Conservation (phyloP, 2,329 filamentous ascomycete genomes). For the Moelleriella libera region DNA sequence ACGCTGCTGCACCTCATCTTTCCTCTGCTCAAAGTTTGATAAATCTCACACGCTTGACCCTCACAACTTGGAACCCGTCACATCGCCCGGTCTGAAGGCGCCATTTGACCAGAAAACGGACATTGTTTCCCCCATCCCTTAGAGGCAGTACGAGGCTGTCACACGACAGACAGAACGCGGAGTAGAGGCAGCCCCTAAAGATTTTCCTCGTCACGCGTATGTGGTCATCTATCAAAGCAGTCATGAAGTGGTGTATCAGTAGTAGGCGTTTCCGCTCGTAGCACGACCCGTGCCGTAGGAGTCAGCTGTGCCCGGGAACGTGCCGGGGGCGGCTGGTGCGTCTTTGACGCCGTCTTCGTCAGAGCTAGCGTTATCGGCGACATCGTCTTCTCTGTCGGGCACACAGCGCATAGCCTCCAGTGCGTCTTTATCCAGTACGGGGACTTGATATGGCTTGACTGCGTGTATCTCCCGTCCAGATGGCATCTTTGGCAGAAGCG, state of each 20-base stretch:
- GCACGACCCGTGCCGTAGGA: conserved; percentile 20
- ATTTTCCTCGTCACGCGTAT: no score
- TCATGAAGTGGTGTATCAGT: conserved; percentile 11
- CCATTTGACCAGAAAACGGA: no score
- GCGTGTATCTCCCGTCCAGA: conserved; percentile 77
- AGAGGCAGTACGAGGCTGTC: no score
- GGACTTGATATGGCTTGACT: conserved; percentile 52
- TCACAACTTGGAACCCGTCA: no score
- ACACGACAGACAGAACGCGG: no score
- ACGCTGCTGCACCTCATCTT: no score
- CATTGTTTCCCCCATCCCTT: no score
- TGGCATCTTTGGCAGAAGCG: conserved; percentile 66
- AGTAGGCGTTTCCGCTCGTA: conserved; percentile 22
- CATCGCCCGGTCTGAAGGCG: no score
- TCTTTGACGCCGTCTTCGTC: conserved; percentile 19
- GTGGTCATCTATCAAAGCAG: not conserved
- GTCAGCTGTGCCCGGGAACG: conserved; percentile 32
- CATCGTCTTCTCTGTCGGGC: conserved; percentile 18
- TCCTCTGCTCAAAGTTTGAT: no score
- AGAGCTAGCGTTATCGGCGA: conserved; percentile 20
- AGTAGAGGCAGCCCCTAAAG: no score
- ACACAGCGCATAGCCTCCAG: conserved; percentile 44
- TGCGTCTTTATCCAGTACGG: conserved; percentile 47
- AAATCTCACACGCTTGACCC: no score
- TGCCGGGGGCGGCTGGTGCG: conserved; percentile 22